A percentile compares a stretch with the other conserved stretches of the same genome.
phyloP scores from a whole-genome alignment of 176 grass and related monocot species.

The Dendrocalamus sinicus region DNA sequence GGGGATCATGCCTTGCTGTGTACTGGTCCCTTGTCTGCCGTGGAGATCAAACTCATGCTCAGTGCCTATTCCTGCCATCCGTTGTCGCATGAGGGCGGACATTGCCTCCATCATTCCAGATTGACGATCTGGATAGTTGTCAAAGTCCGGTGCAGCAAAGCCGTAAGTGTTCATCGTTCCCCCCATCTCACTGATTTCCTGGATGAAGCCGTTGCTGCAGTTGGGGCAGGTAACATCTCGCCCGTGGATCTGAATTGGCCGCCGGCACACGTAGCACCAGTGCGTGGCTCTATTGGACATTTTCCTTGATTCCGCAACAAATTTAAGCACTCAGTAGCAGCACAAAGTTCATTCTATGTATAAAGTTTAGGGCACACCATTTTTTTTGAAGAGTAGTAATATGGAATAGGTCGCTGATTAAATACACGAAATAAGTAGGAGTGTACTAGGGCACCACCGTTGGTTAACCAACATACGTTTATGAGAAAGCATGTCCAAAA shows the following conservation, averaged over 20 bases:
- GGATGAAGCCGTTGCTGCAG: constrained; percentile 62
- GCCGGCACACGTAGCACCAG: constrained; percentile 63
- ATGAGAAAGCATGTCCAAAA: neutral
- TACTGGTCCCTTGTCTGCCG: neutral
- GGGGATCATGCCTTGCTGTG: neutral
- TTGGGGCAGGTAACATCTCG: constrained; percentile 49
- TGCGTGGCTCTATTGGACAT: constrained; percentile 69
- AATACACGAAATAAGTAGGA: neutral
- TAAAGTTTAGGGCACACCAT: neutral
- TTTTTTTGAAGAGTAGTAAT: neutral
- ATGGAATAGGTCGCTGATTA: neutral
- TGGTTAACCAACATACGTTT: neutral
- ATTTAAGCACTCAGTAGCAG: neutral
- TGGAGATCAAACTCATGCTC: constrained; percentile 35
- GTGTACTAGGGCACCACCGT: neutral
- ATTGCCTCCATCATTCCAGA: constrained; percentile 52
- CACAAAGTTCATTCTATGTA: neutral
- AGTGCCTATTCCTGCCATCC: neutral
- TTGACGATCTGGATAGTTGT: neutral
- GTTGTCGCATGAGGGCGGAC: constrained; percentile 50
- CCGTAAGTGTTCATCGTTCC: constrained; percentile 37
- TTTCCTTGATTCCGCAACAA: neutral
- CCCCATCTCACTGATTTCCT: constrained; percentile 60
- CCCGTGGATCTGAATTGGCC: constrained; percentile 32
- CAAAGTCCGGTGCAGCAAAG: constrained; percentile 15